Percentiles rank a stretch among this genome's conserved stretches.
Evolutionary conservation across 2,329 filamentous ascomycete genomes (phyloP).

Genomic region (Colletotrichum graminicola): DNA sequence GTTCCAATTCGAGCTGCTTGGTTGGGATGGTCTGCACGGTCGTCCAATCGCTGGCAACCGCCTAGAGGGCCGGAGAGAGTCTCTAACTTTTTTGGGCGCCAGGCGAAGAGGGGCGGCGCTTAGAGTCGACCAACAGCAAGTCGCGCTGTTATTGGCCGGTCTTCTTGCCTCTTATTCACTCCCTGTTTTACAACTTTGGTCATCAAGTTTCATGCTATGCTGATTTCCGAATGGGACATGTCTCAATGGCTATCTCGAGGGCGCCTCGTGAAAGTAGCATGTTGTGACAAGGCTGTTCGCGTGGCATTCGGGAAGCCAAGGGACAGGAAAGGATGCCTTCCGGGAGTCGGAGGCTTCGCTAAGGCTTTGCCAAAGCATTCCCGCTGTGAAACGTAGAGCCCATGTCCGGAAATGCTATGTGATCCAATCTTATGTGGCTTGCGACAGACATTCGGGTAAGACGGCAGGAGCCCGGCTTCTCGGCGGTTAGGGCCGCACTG

Average conservation of each 20-base stretch:
- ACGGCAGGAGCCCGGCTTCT: background rate
- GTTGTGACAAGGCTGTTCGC: background rate
- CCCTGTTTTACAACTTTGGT: slow-evolving; percentile 1
- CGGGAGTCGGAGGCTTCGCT: background rate
- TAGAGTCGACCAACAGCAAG: slow-evolving; percentile 31
- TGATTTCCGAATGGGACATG: no score
- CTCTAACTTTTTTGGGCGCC: slow-evolving; percentile 38
- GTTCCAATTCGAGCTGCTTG: slow-evolving; percentile 29
- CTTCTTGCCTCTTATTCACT: slow-evolving; percentile 10
- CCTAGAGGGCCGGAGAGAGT: slow-evolving; percentile 27
- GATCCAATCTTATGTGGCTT: background rate
- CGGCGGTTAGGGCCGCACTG: slow-evolving; percentile 2
- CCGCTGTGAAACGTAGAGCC: background rate
- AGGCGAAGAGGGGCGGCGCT: slow-evolving; percentile 41
- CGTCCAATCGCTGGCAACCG: slow-evolving; percentile 34
- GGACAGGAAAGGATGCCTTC: background rate
- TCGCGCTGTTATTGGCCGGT: slow-evolving; percentile 23
- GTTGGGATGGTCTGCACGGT: slow-evolving; percentile 6
- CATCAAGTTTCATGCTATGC: background rate
- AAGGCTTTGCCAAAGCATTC: slow-evolving; percentile 4
- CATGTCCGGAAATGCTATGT: no score
- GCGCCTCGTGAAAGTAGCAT: background rate
- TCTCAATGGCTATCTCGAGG: background rate
- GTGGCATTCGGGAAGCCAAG: background rate
- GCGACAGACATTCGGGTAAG: background rate